Evolutionary conservation across 1,284 basidiomycete genomes (phyloP), one percentile per base, ranked within the genome.

Genomic region (Sporisorium exsertum): DNA sequence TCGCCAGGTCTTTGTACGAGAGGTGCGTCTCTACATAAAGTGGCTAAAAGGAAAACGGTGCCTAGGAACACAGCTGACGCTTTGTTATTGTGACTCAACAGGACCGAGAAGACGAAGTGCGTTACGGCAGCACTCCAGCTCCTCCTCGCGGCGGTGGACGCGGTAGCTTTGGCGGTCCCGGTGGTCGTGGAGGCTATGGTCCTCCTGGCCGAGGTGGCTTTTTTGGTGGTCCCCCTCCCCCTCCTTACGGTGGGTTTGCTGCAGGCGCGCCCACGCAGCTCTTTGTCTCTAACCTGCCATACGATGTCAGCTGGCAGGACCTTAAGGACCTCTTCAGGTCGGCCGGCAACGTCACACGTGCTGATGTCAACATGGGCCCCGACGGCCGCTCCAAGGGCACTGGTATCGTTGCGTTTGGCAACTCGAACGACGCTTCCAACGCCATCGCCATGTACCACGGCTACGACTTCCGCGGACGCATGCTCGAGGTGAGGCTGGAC

Each of bases 231-330:
- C 66, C 59, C 43, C 70, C 64, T 47, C 66, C 66, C 43, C 63
- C 72, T 26, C 49, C 61, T 13, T 70, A 66, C 26, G 72, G 72
- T 40, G 72, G 65, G 2, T 72, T 67, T 27, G 70, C 13, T n/a
- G 72, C 54, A 35, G 76, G 66, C 33, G 73, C 77, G 0, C 78
- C 79, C 35, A 78, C 90, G 81, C 94, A 96, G 84, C 90, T 97
- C 56, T 97, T 95, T 76, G 91, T 97, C 80, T 93, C 93, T 61
- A 96, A 96, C 85, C 61, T 75, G 42, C 96, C 95, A 0, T 93
- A 93, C 83, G 94, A 95, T 87, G 94, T 94, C 33, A 94, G 94
- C 43, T 99, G 96, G 96, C 96, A 99, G 86, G 96, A 99, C 85
- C 88, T 99, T 66, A 99, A 98, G 86, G 95, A 98, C 86, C 88